Evolutionary conservation across 345 rosid species (phyloP), one percentile per base, ranked within the genome.

Genomic region (Brassica carinata): DNA sequence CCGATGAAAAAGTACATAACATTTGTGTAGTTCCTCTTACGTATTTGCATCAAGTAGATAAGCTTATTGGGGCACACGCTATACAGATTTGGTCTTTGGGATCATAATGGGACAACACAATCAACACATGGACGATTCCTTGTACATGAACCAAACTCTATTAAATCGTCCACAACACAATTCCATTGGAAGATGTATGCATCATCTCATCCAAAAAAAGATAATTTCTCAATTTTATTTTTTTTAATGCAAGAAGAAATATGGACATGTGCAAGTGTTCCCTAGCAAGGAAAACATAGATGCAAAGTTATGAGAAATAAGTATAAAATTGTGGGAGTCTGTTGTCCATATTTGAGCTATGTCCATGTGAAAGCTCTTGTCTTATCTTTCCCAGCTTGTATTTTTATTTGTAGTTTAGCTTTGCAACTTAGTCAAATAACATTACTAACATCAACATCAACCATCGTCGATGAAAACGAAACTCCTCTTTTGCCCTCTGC

Each of bases 81-180:
- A 36, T 72, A 65, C 55, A 57, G 73, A 67, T 58, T 18, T 67
- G 73, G 73, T 66, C 51, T 68, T 10, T 51, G 31, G 71, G 74
- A 45, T 80, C 75, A 80, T 70, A 75, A 75, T 75, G 72, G 53
- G 76, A 30, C 19, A 23, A 75, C 55, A 74, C 70, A 74, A 26
- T 67, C 57, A 27, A 62, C 83, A 81, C 77, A 81, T 81, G 84
- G 77, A 70, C 23, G 80, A 81, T 71, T 76, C 84, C 80, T 81
- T 65, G 58, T 76, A 71, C 84, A 81, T 81, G 80, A 81, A 81
- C 77, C 77, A 55, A 81, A 31, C 77, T 81, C 73, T 74, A 36
- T 62, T 61, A 51, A 34, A 45, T 68, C 63, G 36, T 78, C 66
- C 74, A 69, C 30, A 80, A 61, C 59, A 45, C 79, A 68, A 48